Percentiles rank a stretch among this genome's conserved stretches.
Conservation (phyloP, 495 filamentous ascomycete genomes). For the Darksidea phi region DNA sequence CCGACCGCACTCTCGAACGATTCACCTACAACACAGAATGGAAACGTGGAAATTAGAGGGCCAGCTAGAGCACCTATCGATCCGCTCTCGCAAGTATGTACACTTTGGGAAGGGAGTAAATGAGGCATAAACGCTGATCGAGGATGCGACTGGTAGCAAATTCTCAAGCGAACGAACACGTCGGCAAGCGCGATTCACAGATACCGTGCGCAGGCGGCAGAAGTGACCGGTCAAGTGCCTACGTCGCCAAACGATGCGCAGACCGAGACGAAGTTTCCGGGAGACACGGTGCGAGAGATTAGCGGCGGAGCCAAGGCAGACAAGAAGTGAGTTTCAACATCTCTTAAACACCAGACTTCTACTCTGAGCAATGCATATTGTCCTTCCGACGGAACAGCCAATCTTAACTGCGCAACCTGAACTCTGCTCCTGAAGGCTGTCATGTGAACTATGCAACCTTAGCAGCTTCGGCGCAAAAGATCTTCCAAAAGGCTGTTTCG, state of each 20-base stretch:
- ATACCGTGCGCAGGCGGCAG: conserved; percentile 49
- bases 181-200: conserved; percentile 63
- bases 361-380: too few species aligned
- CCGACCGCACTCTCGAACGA: background rate
- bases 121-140: conserved; percentile 42
- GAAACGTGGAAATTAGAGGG: conserved; percentile 6
- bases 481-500: background rate
- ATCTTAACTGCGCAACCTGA: too few species aligned
- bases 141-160: conserved; percentile 67
- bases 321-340: conserved; percentile 59
- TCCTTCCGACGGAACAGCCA: too few species aligned
- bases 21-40: conserved; percentile 18
- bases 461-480: too few species aligned
- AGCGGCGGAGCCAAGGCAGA: conserved; percentile 46
- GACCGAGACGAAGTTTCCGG: conserved; percentile 15
- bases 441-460: too few species aligned
- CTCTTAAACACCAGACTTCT: background rate
- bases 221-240: conserved; percentile 18
- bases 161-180: conserved; percentile 78
- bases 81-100: conserved; percentile 39
- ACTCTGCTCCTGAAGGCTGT: too few species aligned
- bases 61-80: conserved; percentile 32
- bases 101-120: background rate
- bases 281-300: conserved; percentile 14
- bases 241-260: conserved; percentile 23